phyloP scores from a whole-genome alignment of 345 rosid species.

The Alliaria petiolata region DNA sequence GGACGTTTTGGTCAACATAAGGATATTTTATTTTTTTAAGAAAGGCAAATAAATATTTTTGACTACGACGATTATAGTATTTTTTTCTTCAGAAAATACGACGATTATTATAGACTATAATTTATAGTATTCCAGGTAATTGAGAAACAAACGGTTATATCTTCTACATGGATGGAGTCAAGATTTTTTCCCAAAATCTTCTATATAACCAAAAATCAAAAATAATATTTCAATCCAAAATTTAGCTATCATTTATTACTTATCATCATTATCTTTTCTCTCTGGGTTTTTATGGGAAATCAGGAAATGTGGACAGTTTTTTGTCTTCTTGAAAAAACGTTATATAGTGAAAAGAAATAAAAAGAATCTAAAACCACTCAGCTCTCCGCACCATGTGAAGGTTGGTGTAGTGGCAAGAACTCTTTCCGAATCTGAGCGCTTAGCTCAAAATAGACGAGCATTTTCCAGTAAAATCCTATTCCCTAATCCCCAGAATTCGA shows the following conservation, averaged over 20 bases:
- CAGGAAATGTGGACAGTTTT: slow-evolving; percentile 14
- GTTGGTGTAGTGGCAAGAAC: slow-evolving; percentile 35
- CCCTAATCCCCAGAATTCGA: slow-evolving; percentile 9
- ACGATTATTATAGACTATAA: not conserved
- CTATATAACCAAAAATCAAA: not conserved
- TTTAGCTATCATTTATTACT: slow-evolving; percentile 15
- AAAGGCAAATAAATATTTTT: slow-evolving; percentile 1
- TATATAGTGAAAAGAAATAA: not conserved
- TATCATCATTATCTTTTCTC: slow-evolving; percentile 22
- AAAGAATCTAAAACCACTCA: slow-evolving; percentile 26
- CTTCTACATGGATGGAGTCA: slow-evolving; percentile 14
- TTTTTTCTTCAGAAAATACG: not conserved
- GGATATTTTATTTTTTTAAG: not conserved
- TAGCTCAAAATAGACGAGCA: slow-evolving; percentile 4
- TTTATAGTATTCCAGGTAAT: not conserved
- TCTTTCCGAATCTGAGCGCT: slow-evolving; percentile 32
- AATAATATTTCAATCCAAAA: not conserved
- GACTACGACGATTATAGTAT: not conserved
- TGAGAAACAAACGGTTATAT: slow-evolving; percentile 4
- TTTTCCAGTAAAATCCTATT: not conserved
- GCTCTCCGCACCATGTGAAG: slow-evolving; percentile 38
- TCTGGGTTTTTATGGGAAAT: not conserved
- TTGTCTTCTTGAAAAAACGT: not conserved
- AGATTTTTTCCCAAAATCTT: slow-evolving; percentile 10
- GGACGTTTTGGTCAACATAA: not conserved